Base-by-base conservation (phyloP, 371 early-diverging fungal species). In the Aphelidium insulamus region DNA sequence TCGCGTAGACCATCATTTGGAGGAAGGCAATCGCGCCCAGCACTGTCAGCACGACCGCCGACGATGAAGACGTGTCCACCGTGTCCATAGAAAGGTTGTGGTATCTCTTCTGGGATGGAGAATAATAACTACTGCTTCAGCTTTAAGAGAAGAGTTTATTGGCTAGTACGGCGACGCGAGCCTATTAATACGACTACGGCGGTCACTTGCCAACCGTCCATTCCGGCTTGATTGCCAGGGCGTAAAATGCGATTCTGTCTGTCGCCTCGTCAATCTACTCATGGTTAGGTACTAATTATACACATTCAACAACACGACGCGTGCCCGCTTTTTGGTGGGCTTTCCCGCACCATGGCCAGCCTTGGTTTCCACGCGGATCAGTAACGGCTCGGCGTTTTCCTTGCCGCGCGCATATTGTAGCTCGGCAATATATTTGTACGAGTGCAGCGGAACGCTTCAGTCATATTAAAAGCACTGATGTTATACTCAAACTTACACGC, bases 331-430 rank as follows among this genome's bases (percentile, higher is more conserved):
- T 31, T 57, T 32, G 19, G 64, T 56, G 17, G 59, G 59, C 46
- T 68, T 69, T 23, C 73, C 73, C 8, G 66, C 61, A 19, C 74
- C 74, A 42, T 73, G 74, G 0, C 74, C 74, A 11, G 74, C 59
- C 46, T 64, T 62, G 14, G 58, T 64, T 17, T 66, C 67, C 28
- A 72, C 45, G n/a, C 66, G 46, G 26, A 57, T 54, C 46, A 70
- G 24, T 28, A 69, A 43, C 9, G 72, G 72, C 18, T 53, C 49
- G 30, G 46, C 38, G 44, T 62, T 46, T 38, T 48, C 28, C 40
- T 37, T 0, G 53, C 50, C 2, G 36, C 41, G 38, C 67, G 49
- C 46, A n/a, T n/a, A n/a, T n/a, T 75, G 76, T 23, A 75, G 35
- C 32, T 59, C 55, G 0, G 76, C 62, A 16, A 62, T 49, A n/a